phyloP scores from a whole-genome alignment of 805 yeast genomes.

The Yarrowia yakushimensis region DNA sequence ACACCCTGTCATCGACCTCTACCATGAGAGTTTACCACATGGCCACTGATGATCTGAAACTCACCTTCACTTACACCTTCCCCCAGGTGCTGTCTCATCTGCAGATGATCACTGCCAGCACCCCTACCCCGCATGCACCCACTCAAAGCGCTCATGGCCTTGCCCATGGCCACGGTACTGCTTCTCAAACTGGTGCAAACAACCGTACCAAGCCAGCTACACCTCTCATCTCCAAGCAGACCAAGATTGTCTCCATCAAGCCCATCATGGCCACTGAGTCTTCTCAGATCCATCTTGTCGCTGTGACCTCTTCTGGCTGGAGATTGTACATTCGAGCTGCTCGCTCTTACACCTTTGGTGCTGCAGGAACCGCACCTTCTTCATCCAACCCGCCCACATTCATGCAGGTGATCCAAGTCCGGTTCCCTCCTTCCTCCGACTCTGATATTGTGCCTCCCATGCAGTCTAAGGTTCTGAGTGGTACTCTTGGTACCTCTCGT shows the following conservation, averaged over 20 bases:
- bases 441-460: conserved; percentile 25
- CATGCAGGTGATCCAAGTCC: conserved; percentile 42
- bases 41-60: conserved; percentile 41
- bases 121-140: neutral
- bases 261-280: conserved; percentile 64
- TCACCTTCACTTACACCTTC: conserved; percentile 35
- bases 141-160: neutral
- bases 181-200: neutral
- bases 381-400: conserved; percentile 35
- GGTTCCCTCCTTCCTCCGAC: conserved; percentile 45
- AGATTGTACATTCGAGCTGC: conserved; percentile 63
- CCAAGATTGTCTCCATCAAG: conserved; percentile 52
- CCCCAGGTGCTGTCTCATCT: conserved; percentile 34
- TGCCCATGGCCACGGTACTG: neutral
- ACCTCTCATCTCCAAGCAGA: conserved; percentile 33
- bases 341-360: conserved; percentile 31
- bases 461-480: conserved; percentile 42
- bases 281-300: conserved; percentile 65
- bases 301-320: conserved; percentile 79
- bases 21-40: conserved; percentile 75
- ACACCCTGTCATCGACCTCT: conserved; percentile 78
- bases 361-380: conserved; percentile 19
- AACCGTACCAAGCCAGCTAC: conserved; percentile 25
- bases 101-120: conserved; percentile 32
- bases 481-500: conserved; percentile 54